Evolutionary conservation across 805 yeast species (phyloP), one percentile per base, ranked within the genome.

Genomic region (Kluyveromyces starmeri): DNA sequence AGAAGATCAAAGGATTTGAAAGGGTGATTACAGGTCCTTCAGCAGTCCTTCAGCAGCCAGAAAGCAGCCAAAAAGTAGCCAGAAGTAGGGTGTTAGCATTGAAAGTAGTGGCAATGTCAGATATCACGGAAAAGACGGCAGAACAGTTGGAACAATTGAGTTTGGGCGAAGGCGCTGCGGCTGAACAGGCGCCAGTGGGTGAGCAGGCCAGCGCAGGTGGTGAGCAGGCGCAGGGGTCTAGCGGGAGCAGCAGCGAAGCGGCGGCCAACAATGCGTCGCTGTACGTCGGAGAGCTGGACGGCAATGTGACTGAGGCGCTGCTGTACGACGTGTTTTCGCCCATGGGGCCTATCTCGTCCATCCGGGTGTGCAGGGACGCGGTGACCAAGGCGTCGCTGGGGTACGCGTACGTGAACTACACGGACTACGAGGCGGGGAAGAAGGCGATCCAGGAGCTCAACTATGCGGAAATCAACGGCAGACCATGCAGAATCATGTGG

Each of bases 401-500:
- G 59, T 92, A 92, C 65, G 98, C 96, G 55, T 92, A 92, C 69
- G 96, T 92, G 56, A 92, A 92, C 81, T 92, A 70, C 79, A 86
- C 80, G 70, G 76, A 79, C 64, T 67, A 73, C 49, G 83, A 73
- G 45, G 96, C 92, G 58, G 97, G 95, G 59, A 86, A 80, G 68
- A 78, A 73, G 58, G 98, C 98, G 44, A 71, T 92, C 62, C 94
- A 86, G 61, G 92, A 85, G 67, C 76, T 92, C 67, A 92, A 89
- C 84, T 92, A 92, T 73, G 67, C 86, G 40, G 77, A 77, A 55
- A 78, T 92, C 68, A 88, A 88, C 65, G 96, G 96, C 58, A 84
- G 81, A 58, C 86, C 96, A 55, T 86, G 96, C 70, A 85, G 98
- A 68, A 89, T 92, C 71, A 92, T 92, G 97, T 86, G 97, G 96